Percentiles rank a stretch among this genome's conserved stretches.
Conservation (phyloP, 768 basidiomycete genomes). For the Termitomyces titanicus region DNA sequence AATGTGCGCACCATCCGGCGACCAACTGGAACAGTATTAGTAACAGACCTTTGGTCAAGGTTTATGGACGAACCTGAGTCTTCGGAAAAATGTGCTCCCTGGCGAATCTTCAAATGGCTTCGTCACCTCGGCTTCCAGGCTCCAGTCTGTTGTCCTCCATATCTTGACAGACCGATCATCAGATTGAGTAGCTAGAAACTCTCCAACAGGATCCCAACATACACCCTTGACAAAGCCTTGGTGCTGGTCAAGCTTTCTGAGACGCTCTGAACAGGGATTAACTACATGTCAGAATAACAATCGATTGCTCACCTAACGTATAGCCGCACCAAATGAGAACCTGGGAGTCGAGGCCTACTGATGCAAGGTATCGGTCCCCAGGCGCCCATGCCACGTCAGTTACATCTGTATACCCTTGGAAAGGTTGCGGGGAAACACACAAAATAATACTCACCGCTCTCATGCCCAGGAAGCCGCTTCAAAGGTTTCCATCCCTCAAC, state of each 20-base stretch:
- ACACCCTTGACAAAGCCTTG: constrained; percentile 98
- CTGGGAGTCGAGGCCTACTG: constrained; percentile 88
- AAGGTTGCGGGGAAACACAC: not conserved
- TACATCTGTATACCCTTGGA: constrained; percentile 58
- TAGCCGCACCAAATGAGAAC: constrained; percentile 94
- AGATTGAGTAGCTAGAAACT: constrained; percentile 96
- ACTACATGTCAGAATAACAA: not conserved
- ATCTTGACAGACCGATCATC: constrained; percentile 97
- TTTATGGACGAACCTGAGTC: constrained; percentile 60
- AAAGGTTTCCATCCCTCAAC: constrained; percentile 97
- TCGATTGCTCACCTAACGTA: constrained; percentile 65
- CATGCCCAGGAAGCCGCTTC: constrained; percentile 89
- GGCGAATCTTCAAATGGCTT: constrained; percentile 95
- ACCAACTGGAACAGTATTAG: constrained; percentile 64
- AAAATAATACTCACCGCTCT: constrained; percentile 66
- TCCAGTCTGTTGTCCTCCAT: constrained; percentile 95
- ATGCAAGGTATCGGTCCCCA: constrained; percentile 88
- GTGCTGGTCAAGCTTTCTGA: constrained; percentile 83
- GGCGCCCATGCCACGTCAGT: constrained; percentile 95
- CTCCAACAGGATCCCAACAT: constrained; percentile 97
- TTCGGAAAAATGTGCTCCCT: constrained; percentile 89
- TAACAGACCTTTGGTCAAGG: not conserved
- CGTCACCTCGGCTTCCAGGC: constrained; percentile 73
- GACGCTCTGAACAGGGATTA: constrained; percentile 52
- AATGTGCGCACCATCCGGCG: constrained; percentile 97